Base-by-base conservation (phyloP, 768 basidiomycete species). In the Termitomyces sp. region DNA sequence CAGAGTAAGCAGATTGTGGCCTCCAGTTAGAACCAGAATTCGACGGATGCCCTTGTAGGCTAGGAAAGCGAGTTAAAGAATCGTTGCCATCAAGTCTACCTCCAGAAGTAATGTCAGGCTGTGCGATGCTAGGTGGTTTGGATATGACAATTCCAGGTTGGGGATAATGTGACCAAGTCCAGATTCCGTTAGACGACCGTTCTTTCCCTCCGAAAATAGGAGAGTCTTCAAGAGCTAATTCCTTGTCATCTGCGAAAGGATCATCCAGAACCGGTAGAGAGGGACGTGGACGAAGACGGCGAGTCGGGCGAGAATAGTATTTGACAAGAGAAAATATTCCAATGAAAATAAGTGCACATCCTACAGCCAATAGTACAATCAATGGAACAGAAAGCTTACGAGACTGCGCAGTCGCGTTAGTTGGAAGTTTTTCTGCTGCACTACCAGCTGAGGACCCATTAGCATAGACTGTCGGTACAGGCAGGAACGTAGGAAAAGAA, bases 121-220 rank as follows among this genome's bases (percentile, higher is more conserved):
- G 61, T 20, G 55, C 61, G 10, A 51, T 38, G 38, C 56, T 51
- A 28, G 58, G 61, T 20, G 68, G 57, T 32, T 63, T 58, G 26
- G 66, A 50, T 10, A 63, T 59, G 18, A 33, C 41, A 16, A 49
- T 54, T 53, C 62, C 72, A 13, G 79, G 75, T 46, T 77, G 78
- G 35, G 75, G 67, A 63, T 83, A 84, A 62, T 82, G 81, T 0
- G 82, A 78, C 83, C 83, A 86, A 52, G 77, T 78, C 81, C 83
- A 87, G 18, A 77, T 68, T 6, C 79, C 77, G 49, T 78, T 76
- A 56, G 82, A 80, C 38, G 81, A 71, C 46, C 77, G 66, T 64
- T 91, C 88, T 65, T 85, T 84, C 2, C 90, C 89, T n/a, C 89
- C 89, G 64, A 92, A 91, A 38, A 91, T 72, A 28, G 87, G 88